These are phyloP conservation scores for Dictyophora rubrovolvata DNA, from an alignment of 768 basidiomycete species.

Conservation along the genomic window DNA sequence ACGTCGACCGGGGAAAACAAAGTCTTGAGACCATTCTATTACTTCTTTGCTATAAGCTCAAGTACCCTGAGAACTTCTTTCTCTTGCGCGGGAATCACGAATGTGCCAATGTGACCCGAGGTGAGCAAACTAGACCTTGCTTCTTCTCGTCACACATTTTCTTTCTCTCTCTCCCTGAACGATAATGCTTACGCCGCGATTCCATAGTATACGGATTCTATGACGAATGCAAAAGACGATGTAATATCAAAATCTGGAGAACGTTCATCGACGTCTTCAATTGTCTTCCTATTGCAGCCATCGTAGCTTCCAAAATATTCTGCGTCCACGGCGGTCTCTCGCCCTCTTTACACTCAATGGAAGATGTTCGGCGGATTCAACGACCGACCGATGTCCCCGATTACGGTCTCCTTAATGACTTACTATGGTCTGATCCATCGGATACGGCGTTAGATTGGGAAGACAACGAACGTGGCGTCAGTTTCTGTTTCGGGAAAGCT, in stretches of 20 bases:
- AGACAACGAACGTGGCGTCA: conserved; percentile 97
- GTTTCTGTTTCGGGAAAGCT: conserved; percentile 96
- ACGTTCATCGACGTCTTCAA: conserved; percentile 99
- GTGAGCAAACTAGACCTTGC: conserved; percentile 34
- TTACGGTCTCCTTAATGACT: conserved; percentile 92
- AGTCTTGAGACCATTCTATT: conserved; percentile 96
- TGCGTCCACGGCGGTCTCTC: conserved; percentile 97
- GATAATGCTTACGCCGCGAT: conserved; percentile 1
- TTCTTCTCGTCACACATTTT: conserved; percentile 5
- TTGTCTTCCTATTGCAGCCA: conserved; percentile 94
- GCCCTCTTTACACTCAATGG: conserved; percentile 89
- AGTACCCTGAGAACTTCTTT: conserved; percentile 99
- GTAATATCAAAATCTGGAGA: conserved; percentile 99
- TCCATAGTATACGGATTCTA: conserved; percentile 93
- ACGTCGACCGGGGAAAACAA: conserved; percentile 98
- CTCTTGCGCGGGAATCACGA: conserved; percentile 96
- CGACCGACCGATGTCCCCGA: conserved; percentile 98
- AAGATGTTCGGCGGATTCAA: conserved; percentile 96
- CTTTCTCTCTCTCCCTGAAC: conserved; percentile 15
- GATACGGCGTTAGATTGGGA: conserved; percentile 99
- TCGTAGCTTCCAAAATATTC: conserved; percentile 99
- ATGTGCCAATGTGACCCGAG: conserved; percentile 98
- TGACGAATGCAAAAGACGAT: conserved; percentile 98
- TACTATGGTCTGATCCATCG: conserved; percentile 96
- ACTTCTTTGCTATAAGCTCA: conserved; percentile 97